Base-by-base conservation (phyloP, 345 rosid species). In the Balakata baccata region DNA sequence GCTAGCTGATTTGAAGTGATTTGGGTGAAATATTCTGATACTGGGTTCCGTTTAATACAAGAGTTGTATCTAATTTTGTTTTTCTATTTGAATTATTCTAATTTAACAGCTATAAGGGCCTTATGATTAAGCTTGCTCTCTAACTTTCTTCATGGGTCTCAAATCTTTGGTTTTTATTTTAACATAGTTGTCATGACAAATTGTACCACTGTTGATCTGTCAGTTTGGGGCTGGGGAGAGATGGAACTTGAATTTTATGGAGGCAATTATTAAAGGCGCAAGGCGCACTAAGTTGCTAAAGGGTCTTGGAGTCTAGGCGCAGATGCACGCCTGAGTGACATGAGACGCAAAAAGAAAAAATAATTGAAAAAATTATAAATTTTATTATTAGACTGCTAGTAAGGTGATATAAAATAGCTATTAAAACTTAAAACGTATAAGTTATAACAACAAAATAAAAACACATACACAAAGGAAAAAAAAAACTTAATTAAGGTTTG, bases 71-170 rank as follows among this genome's bases (percentile, higher is more conserved):
- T 43, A 8, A 45, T 17, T 64, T 64, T 64, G 7, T n/a, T 39
- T 29, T 39, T 37, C 18, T 45, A 39, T 64, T 65, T 65, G 29
- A 43, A 65, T 65, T 65, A 43, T 65, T 5, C 52, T 65, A 43
- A 12, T 10, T 65, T 22, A 20, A 45, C 49, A 64, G 66, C 46
- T 62, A 1, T 62, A 18, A 18, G 49, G 5, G 67, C 49, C 25
- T 64, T 64, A 3, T 41, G 67, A 64, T 39, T 64, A 12, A 38
- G 64, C 64, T 29, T 34, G 39, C 41, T 60, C 7, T 14, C 34
- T 60, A 12, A 29, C 14, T 34, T 13, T 60, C 43, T 6, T 60
- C 13, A 6, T 60, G 34, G 14, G 64, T 1, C 34, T 1, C 34
- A 29, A 29, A 29, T 29, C 34, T 29, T 29, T 29, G 2, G 34